These are phyloP conservation scores for Eucalyptus polybractea DNA, from an alignment of 345 rosid species.

Conservation along the genomic window DNA sequence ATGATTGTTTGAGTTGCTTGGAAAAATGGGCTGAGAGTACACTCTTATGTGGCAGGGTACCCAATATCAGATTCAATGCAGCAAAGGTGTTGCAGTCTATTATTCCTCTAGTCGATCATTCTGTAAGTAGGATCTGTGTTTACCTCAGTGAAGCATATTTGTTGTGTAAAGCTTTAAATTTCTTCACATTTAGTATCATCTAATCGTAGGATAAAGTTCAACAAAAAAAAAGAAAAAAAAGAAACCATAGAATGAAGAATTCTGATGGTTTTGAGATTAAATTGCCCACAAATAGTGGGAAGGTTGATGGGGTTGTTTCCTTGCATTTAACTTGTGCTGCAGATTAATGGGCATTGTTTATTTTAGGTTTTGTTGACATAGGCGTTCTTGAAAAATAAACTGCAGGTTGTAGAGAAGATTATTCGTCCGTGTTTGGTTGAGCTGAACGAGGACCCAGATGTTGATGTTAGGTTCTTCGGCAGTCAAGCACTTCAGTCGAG, in stretches of 20 bases:
- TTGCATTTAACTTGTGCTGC: neutral
- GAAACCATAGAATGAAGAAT: neutral
- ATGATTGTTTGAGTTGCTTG: neutral
- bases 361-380: neutral
- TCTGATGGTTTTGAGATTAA: neutral
- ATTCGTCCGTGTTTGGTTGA: constrained; percentile 62
- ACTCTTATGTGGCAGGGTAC: constrained; percentile 38
- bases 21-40: neutral
- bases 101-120: constrained; percentile 31
- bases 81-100: constrained; percentile 93
- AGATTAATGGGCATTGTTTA: neutral
- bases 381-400: neutral
- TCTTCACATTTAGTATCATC: neutral
- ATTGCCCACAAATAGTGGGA: neutral
- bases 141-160: neutral
- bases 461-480: constrained; percentile 65
- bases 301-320: neutral
- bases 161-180: neutral
- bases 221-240: no score
- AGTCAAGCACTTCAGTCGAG: constrained; percentile 42
- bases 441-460: constrained; percentile 69
- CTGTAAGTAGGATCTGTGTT: neutral
- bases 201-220: neutral
- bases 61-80: constrained; percentile 92
- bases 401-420: constrained; percentile 57